Base-by-base conservation (phyloP, 2,329 filamentous ascomycete genomes). In the Emydomyces testavorans region DNA sequence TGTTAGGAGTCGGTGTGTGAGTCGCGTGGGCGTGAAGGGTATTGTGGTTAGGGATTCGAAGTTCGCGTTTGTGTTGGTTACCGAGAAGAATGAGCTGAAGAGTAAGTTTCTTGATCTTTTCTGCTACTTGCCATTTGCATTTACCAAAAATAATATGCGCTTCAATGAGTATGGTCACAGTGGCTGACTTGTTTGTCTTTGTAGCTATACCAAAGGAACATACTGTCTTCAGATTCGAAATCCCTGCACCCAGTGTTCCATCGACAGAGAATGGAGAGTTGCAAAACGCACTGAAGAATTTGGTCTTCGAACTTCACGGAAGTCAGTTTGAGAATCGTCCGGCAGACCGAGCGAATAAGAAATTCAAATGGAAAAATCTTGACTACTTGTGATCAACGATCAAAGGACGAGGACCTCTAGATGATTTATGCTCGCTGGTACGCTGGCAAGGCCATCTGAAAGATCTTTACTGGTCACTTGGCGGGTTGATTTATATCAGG, bases 11-110 rank as follows among this genome's bases (percentile, higher is more conserved):
- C 70, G 77, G 24, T 95, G 89, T 62, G 77, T 83, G 13, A 80
- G 84, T 46, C 74, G 90, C 13, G 89, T 98, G 0, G 90, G 92
- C 0, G 67, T 90, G 46, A 78, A 73, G 57, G 92, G 92, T 13
- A 90, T 96, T 57, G 84, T 96, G 51, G 79, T 95, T 34, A 80
- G 85, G 62, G 92, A 98, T 68, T 82, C 84, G 44, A 87, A 83
- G 62, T 90, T 84, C 59, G 82, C 83, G 1, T 85, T 96, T 65
- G 85, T 94, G 63, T 69, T 98, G 52, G 75, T 96, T 32, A 94
- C 86, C 2, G 71, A 65, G 58, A 74, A 73, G 56, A 75, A 89
- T 65, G 71, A 75, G 55, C 59, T 92, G 36, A 94, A 92, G 69
- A 72, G 73, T 77, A 57, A 63, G 71, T 64, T 29, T 16, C 6